Evolutionary conservation across 2,329 filamentous ascomycete species (phyloP).

Genomic region (Trichophyton rubrum): DNA sequence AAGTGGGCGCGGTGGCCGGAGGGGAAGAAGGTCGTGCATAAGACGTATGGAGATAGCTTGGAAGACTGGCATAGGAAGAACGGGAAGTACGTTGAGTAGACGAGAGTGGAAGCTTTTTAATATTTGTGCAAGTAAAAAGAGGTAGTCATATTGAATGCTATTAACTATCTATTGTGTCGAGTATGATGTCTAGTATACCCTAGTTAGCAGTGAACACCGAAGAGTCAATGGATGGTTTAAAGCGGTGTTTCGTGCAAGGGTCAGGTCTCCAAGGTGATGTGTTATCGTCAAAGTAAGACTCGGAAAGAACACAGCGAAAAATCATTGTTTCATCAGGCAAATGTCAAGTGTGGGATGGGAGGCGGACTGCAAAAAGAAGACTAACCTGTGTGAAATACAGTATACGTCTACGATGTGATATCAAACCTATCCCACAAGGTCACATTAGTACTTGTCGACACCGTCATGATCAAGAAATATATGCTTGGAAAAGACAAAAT

Average conservation of each 20-base stretch:
- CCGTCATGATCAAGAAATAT: not conserved
- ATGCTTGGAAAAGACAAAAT: slow-evolving; percentile 1
- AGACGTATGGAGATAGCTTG: slow-evolving; percentile 31
- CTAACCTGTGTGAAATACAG: slow-evolving; percentile 3
- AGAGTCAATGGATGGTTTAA: not conserved
- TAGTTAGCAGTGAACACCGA: not conserved
- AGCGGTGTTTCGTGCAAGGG: slow-evolving; percentile 5
- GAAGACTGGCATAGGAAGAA: slow-evolving; percentile 38
- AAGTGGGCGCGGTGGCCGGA: slow-evolving; percentile 38
- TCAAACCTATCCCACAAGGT: not conserved
- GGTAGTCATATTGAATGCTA: not conserved
- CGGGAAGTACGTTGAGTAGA: slow-evolving; percentile 23
- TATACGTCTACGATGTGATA: not conserved
- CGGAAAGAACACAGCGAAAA: slow-evolving; percentile 55
- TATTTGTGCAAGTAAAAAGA: too few species aligned
- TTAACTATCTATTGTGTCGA: not conserved
- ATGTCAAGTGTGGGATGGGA: slow-evolving; percentile 8
- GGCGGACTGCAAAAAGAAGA: slow-evolving; percentile 5
- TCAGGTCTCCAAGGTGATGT: slow-evolving; percentile 58
- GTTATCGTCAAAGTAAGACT: slow-evolving; percentile 48
- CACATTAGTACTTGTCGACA: not conserved
- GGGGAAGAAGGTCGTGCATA: slow-evolving; percentile 34
- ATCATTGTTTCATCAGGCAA: slow-evolving; percentile 45
- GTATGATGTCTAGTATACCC: not conserved
- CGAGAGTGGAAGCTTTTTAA: not conserved